Percentiles rank a stretch among this genome's conserved stretches.
phyloP scores from a whole-genome alignment of 495 filamentous ascomycete genomes.

The Coniosporium apollinis region DNA sequence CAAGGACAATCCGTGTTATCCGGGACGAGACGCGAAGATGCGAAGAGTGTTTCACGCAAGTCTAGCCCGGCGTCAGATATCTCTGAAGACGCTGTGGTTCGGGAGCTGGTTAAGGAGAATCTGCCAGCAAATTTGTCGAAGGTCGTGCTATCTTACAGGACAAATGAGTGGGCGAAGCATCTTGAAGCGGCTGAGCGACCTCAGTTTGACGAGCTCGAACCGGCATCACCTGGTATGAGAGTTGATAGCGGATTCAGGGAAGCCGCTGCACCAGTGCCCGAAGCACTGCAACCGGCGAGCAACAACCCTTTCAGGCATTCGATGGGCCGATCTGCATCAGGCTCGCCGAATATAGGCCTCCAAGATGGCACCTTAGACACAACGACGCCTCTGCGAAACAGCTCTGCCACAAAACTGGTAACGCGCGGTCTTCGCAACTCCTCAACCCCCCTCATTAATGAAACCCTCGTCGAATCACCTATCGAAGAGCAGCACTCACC shows the following conservation, averaged over 20 bases:
- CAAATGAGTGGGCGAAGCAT: slow-evolving; percentile 95
- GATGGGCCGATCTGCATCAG: too few species aligned
- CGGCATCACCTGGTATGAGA: background rate
- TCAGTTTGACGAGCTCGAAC: background rate
- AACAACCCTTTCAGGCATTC: too few species aligned
- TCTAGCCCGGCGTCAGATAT: too few species aligned
- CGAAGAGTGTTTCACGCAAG: too few species aligned
- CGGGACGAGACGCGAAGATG: too few species aligned
- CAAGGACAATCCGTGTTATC: too few species aligned
- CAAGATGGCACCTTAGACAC: too few species aligned
- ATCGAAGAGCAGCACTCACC: slow-evolving; percentile 27
- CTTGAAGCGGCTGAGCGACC: slow-evolving; percentile 6
- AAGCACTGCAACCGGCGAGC: too few species aligned
- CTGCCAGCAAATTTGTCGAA: slow-evolving; percentile 45
- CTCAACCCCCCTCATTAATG: slow-evolving; percentile 27
- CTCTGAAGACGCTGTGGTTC: too few species aligned
- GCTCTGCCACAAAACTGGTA: too few species aligned
- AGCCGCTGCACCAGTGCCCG: background rate
- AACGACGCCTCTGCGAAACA: too few species aligned
- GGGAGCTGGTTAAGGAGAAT: slow-evolving; percentile 28
- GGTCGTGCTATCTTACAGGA: slow-evolving; percentile 67
- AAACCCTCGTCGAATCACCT: slow-evolving; percentile 26
- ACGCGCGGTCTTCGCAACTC: slow-evolving; percentile 24
- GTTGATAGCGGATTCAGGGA: background rate
- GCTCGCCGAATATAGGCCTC: too few species aligned